Evolutionary conservation across 169 alveolate species (phyloP).

Genomic region (Eimeria sp.): DNA sequence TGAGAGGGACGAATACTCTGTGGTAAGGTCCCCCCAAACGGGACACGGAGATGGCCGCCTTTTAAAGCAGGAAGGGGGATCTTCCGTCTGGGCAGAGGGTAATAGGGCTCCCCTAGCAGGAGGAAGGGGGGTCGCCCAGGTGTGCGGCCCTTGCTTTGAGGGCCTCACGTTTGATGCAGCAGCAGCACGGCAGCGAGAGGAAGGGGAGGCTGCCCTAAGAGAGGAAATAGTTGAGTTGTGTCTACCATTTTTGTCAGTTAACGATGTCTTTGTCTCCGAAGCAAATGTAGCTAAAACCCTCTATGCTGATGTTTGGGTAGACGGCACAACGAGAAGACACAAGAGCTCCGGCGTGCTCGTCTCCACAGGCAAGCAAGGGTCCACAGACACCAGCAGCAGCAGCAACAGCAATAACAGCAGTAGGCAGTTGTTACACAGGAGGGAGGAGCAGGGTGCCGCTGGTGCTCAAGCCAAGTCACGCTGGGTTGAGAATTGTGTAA

Average conservation of each 20-base stretch:
- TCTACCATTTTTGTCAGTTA: conserved; percentile 55
- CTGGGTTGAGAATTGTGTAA: background rate
- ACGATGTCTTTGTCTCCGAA: conserved; percentile 82
- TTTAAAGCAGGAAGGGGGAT: background rate
- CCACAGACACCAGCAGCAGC: background rate
- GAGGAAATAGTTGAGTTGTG: background rate
- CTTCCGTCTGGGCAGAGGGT: background rate
- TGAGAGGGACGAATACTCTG: background rate
- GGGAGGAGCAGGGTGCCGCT: background rate
- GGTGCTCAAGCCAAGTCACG: background rate
- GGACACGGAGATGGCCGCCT: background rate
- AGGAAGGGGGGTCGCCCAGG: background rate
- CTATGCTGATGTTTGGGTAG: conserved; percentile 77
- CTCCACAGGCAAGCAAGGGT: conserved; percentile 75
- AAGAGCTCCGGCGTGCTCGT: conserved; percentile 83
- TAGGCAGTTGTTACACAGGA: background rate
- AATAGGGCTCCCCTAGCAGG: background rate
- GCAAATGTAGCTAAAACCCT: conserved; percentile 65
- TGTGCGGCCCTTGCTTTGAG: background rate
- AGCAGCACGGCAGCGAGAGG: background rate
- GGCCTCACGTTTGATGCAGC: conserved; percentile 14
- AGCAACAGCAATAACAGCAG: background rate
- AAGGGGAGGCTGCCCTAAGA: background rate
- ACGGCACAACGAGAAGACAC: conserved; percentile 36
- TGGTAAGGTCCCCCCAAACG: background rate